Evolutionary conservation across 192 early-diverging fungal species (phyloP).

Genomic region (Allomyces javanicus): DNA sequence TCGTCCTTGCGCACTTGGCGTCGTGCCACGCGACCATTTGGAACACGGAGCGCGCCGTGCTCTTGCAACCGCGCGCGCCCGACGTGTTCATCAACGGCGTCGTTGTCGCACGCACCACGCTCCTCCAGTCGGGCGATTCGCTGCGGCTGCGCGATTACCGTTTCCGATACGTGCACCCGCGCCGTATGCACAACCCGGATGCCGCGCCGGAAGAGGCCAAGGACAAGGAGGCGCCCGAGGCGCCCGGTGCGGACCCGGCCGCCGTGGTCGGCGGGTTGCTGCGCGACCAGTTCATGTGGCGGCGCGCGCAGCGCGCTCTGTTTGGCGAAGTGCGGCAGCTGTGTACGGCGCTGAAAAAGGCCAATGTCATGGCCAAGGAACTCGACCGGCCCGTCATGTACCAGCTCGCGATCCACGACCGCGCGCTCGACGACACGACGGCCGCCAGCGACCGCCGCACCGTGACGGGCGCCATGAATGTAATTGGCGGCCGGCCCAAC

Average conservation of each 20-base stretch:
- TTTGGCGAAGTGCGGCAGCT: constrained; percentile 47
- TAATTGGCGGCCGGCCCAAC: too few species aligned
- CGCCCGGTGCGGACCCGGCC: background rate
- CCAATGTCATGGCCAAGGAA: constrained; percentile 73
- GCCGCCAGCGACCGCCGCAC: constrained; percentile 7
- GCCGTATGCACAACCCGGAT: background rate
- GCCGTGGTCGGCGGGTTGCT: constrained; percentile 8
- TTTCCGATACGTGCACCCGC: background rate
- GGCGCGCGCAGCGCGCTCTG: constrained; percentile 25
- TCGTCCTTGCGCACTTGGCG: constrained; percentile 42
- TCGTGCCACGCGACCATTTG: constrained; percentile 39
- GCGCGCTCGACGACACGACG: background rate
- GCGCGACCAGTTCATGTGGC: constrained; percentile 16
- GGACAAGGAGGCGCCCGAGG: background rate
- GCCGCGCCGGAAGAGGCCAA: background rate
- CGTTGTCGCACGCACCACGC: background rate
- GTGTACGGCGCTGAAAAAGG: constrained; percentile 66
- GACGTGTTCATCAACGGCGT: background rate
- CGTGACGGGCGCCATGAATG: constrained; percentile 6
- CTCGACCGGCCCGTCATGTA: constrained; percentile 60
- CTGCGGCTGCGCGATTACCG: background rate
- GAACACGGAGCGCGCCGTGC: constrained; percentile 33
- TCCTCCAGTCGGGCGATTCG: background rate
- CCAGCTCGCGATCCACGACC: constrained; percentile 43
- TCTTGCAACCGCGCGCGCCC: constrained; percentile 25